These are phyloP conservation scores for Carex pumila DNA, from an alignment of 176 grass and related monocot species.

Conservation along the genomic window DNA sequence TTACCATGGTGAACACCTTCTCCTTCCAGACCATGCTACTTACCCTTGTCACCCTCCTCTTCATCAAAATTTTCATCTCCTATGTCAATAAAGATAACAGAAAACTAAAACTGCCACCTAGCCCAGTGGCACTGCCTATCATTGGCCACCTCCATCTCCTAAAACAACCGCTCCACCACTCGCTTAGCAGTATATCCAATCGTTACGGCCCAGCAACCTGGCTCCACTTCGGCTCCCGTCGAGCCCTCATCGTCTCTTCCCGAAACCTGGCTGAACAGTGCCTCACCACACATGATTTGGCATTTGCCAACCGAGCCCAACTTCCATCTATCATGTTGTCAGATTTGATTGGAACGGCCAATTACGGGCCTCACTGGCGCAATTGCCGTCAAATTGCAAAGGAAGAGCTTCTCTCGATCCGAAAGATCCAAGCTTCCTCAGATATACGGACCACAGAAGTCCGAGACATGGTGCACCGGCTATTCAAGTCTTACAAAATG, in stretches of 20 bases:
- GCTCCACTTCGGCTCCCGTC: conserved; percentile 23
- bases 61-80: background rate
- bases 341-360: background rate
- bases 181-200: conserved; percentile 1
- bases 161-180: conserved; percentile 7
- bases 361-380: conserved; percentile 8
- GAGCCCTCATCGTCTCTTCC: conserved; percentile 20
- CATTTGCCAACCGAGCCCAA: conserved; percentile 14
- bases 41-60: background rate
- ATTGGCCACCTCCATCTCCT: conserved; percentile 29
- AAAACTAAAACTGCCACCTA: background rate
- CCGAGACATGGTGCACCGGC: background rate
- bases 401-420: background rate
- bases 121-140: conserved; percentile 11
- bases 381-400: background rate
- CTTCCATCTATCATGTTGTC: background rate
- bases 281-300: conserved; percentile 20
- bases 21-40: background rate
- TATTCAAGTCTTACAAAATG: background rate
- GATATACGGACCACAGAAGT: background rate
- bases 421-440: background rate
- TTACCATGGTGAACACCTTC: background rate
- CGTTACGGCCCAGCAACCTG: background rate
- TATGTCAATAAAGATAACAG: background rate
- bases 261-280: conserved; percentile 16